Percentiles rank a stretch among this genome's conserved stretches.
phyloP scores from a whole-genome alignment of 495 filamentous ascomycete species.

The Corynascus novoguineensis region DNA sequence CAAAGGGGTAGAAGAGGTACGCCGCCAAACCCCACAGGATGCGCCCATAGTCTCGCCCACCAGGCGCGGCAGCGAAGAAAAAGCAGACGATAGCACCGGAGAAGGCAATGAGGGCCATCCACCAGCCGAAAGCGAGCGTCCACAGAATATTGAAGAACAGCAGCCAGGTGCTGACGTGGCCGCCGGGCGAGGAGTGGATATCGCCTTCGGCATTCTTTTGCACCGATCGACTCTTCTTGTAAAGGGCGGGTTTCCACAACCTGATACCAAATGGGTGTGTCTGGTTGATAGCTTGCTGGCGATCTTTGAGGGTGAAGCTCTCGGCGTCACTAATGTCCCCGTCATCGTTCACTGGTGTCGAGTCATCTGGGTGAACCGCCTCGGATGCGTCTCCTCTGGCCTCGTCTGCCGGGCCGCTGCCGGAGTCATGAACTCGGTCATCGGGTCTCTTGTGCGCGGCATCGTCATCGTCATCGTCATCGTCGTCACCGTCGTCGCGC shows the following conservation, averaged over 20 bases:
- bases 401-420: conserved; percentile 26
- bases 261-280: conserved; percentile 98
- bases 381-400: conserved; percentile 19
- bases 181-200: conserved; percentile 93
- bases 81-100: conserved; percentile 72
- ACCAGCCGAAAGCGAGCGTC: conserved; percentile 95
- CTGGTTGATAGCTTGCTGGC: conserved; percentile 96
- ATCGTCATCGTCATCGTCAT: conserved; percentile 36
- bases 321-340: conserved; percentile 67
- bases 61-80: conserved; percentile 69
- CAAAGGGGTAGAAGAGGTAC: conserved; percentile 94
- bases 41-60: conserved; percentile 78
- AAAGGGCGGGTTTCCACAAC: conserved; percentile 96
- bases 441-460: conserved; percentile 24
- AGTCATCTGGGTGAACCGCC: conserved; percentile 29
- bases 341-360: conserved; percentile 47
- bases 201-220: conserved; percentile 94
- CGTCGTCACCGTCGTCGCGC: conserved; percentile 36
- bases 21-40: conserved; percentile 77
- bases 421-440: conserved; percentile 19
- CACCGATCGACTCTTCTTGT: conserved; percentile 95
- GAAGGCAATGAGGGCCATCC: conserved; percentile 75
- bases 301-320: conserved; percentile 82
- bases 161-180: conserved; percentile 74
- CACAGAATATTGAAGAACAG: conserved; percentile 83